Base-by-base conservation (phyloP, 805 yeast species). In the Wickerhamomyces sydowiorum region DNA sequence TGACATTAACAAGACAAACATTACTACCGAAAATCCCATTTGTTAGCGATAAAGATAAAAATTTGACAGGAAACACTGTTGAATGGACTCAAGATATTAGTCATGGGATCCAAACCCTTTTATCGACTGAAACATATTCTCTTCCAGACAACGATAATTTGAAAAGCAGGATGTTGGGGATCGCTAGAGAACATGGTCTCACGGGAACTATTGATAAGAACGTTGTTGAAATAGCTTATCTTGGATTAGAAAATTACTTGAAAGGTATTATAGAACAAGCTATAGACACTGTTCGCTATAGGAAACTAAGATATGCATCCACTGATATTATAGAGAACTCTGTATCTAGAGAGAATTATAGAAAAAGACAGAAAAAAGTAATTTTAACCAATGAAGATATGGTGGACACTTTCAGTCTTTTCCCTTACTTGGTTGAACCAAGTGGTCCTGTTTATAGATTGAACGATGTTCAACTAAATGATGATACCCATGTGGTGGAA, bases 81-180 rank as follows among this genome's bases (percentile, higher is more conserved):
- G 83, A 83, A 51, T 89, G 96, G 91, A 87, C 95, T 19, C 96
- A 90, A 60, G 98, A 93, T 57, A 86, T 93, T 15, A 74, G 83
- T 41, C 89, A 83, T 54, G 95, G 93, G 4, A 75, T 87, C 42
- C 88, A 86, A 51, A 77, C 93, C 2, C 91, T 93, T 5, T 69
- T 90, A 28, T 75, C 91, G 2, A 69, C 86, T 1, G 96, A 91
- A 50, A 70, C 77, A 29, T 86, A 72, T 57, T 90, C 90, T 48
- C 61, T 93, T 5, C 97, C 97, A 0, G 98, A 91, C 50, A 70
- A 72, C 32, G 89, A 81, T 36, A 73, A 73, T 30, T 62, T 93
- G 36, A 75, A 78, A 40, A 66, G 80, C 12, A 72, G 89, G 40
- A 80, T 93, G 72, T 64, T 81, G 18, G 93, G 96, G 55, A 80